phyloP scores from a whole-genome alignment of 768 basidiomycete species.

The Amylocystis lapponica region DNA sequence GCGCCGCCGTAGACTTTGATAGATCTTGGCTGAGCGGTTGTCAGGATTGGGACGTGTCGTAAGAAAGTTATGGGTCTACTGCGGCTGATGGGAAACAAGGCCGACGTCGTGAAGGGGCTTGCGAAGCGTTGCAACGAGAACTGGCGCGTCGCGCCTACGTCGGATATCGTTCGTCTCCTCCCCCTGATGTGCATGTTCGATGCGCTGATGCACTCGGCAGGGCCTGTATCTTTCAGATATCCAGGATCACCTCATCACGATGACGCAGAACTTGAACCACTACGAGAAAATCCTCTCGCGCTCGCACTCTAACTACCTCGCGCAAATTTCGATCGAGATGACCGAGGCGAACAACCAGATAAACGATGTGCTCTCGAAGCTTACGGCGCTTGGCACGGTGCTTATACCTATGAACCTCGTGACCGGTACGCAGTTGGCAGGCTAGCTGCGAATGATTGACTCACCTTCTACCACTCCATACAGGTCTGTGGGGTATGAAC shows the following conservation, averaged over 20 bases:
- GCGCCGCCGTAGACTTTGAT: neutral
- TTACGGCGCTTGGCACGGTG: slow-evolving; percentile 96
- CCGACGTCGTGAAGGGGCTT: slow-evolving; percentile 97
- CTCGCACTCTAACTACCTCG: slow-evolving; percentile 98
- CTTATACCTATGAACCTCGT: slow-evolving; percentile 97
- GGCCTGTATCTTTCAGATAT: slow-evolving; percentile 95
- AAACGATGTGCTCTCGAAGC: slow-evolving; percentile 95
- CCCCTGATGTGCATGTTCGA: neutral
- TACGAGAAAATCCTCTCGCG: slow-evolving; percentile 99
- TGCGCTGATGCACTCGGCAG: slow-evolving; percentile 30
- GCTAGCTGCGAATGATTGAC: slow-evolving; percentile 1
- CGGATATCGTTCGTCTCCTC: slow-evolving; percentile 71
- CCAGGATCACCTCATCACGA: slow-evolving; percentile 97
- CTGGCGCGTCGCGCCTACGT: slow-evolving; percentile 96
- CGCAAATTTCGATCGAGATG: slow-evolving; percentile 99
- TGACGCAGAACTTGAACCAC: slow-evolving; percentile 99
- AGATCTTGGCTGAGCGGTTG: neutral
- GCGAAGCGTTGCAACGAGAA: slow-evolving; percentile 99
- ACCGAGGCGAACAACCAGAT: slow-evolving; percentile 99
- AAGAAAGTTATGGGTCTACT: slow-evolving; percentile 99
- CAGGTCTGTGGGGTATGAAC: slow-evolving; percentile 98
- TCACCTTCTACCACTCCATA: neutral
- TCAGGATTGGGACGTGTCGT: slow-evolving; percentile 90
- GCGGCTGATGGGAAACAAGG: slow-evolving; percentile 98
- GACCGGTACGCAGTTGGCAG: slow-evolving; percentile 53